Percentiles rank a stretch among this genome's conserved stretches.
phyloP scores from a whole-genome alignment of 768 basidiomycete genomes.

The Hericium erinaceus region DNA sequence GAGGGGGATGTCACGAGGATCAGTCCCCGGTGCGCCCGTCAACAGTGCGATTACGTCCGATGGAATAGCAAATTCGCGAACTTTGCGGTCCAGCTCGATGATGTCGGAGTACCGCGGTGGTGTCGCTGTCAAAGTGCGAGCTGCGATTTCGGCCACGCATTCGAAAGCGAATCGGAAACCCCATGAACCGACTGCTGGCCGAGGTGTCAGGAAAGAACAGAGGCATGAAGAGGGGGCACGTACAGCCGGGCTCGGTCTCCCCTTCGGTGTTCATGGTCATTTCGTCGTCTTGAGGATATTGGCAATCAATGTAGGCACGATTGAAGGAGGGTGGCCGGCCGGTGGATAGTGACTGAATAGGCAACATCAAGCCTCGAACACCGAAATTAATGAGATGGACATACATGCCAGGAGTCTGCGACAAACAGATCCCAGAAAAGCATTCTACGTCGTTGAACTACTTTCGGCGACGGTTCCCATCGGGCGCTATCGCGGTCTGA shows the following conservation, averaged over 20 bases:
- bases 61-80: conserved; percentile 53
- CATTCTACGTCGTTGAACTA: conserved; percentile 55
- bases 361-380: no score
- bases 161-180: conserved; percentile 55
- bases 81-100: conserved; percentile 41
- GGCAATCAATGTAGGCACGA: conserved; percentile 58
- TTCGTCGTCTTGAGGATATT: conserved; percentile 38
- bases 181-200: conserved; percentile 45
- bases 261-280: conserved; percentile 16
- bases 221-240: not conserved
- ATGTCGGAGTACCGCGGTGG: conserved; percentile 46
- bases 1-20: conserved; percentile 15
- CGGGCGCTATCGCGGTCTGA: conserved; percentile 56
- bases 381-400: conserved; percentile 8
- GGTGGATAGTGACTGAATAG: conserved; percentile 49
- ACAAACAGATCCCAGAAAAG: conserved; percentile 76
- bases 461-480: conserved; percentile 37
- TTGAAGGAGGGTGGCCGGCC: conserved; percentile 66
- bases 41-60: conserved; percentile 33
- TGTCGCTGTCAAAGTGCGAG: conserved; percentile 53
- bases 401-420: conserved; percentile 60
- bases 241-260: conserved; percentile 16
- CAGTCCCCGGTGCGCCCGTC: conserved; percentile 19
- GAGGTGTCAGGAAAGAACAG: not conserved
- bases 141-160: conserved; percentile 53